Evolutionary conservation across 805 yeast species (phyloP).

Genomic region (Wickerhamiella spandovensis): DNA sequence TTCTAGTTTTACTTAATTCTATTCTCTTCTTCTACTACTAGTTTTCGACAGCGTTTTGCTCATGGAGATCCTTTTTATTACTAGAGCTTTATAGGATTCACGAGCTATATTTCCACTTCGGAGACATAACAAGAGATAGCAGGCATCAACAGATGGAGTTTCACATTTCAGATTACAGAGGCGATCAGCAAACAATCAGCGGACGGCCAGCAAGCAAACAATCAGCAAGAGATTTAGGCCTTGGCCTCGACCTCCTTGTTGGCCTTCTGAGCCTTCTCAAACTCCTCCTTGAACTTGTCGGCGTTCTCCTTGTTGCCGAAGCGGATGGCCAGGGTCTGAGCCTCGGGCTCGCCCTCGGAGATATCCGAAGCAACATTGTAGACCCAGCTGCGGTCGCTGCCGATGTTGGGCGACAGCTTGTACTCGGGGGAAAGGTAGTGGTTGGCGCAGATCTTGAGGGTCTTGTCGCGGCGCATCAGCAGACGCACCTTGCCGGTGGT

Average conservation of each 20-base stretch:
- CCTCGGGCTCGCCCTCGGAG: conserved; percentile 92
- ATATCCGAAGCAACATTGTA: conserved; percentile 88
- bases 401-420: conserved; percentile 80
- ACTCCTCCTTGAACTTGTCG: conserved; percentile 85
- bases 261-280: conserved; percentile 65
- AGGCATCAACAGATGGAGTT: too few relatives aligned
- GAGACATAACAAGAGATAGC: too few relatives aligned
- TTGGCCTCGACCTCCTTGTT: conserved; percentile 34
- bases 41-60: too few relatives aligned
- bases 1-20: neutral
- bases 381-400: conserved; percentile 97
- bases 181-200: too few relatives aligned
- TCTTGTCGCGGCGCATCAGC: conserved; percentile 98
- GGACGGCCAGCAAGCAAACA: too few relatives aligned
- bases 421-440: conserved; percentile 69
- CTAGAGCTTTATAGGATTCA: too few relatives aligned
- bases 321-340: conserved; percentile 91
- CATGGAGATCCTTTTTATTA: too few relatives aligned
- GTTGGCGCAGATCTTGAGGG: conserved; percentile 95
- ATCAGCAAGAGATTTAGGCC: too few relatives aligned
- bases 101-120: too few relatives aligned
- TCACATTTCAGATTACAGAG: too few relatives aligned
- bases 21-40: too few relatives aligned
- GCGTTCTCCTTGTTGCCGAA: conserved; percentile 58
- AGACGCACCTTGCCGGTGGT: conserved; percentile 69